phyloP scores from a whole-genome alignment of 2,329 filamentous ascomycete genomes.

The Fusarium veterinarium region DNA sequence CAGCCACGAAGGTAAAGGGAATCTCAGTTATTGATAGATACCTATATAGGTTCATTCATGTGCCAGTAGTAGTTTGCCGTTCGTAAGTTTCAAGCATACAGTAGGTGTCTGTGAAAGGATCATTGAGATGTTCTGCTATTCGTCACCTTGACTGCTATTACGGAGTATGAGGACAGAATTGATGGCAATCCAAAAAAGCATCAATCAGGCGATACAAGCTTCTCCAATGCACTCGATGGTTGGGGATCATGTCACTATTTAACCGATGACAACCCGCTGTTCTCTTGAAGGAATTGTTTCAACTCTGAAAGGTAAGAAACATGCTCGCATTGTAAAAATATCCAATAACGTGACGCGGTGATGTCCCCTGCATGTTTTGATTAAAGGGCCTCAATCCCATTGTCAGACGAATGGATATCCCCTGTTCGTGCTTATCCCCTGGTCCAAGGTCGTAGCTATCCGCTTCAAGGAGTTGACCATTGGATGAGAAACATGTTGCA shows the following conservation, averaged over 20 bases:
- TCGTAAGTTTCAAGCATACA: too few relatives aligned
- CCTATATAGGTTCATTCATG: too few relatives aligned
- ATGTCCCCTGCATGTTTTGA: slow-evolving; percentile 33
- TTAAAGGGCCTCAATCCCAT: slow-evolving; percentile 41
- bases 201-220: background rate
- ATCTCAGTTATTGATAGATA: background rate
- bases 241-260: background rate
- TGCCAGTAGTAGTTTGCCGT: background rate
- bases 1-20: background rate
- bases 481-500: background rate
- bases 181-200: background rate
- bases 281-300: background rate
- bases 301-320: too few relatives aligned
- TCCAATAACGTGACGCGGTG: background rate
- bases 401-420: slow-evolving; percentile 23
- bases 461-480: background rate
- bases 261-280: background rate
- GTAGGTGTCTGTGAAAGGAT: background rate
- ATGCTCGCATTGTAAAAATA: background rate
- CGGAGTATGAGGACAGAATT: too few relatives aligned
- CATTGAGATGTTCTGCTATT: background rate
- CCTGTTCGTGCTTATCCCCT: slow-evolving; percentile 27
- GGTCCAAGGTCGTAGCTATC: slow-evolving; percentile 5
- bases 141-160: too few relatives aligned
- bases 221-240: background rate